Evolutionary conservation across 805 yeast genomes (phyloP).

Genomic region (Saccharomycopsis babjevae): DNA sequence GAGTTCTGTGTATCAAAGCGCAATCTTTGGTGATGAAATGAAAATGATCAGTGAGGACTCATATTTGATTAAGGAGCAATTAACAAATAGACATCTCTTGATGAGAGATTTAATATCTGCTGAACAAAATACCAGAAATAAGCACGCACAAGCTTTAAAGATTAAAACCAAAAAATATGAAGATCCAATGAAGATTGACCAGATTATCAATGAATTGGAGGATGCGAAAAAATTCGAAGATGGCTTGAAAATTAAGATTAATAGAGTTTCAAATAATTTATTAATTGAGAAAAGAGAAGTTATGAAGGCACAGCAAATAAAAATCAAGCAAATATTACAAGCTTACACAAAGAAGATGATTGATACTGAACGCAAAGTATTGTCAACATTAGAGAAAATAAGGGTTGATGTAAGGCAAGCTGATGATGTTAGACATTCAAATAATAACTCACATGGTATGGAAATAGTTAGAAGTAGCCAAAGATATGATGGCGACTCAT

Average conservation of each 20-base stretch:
- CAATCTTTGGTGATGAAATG: slow-evolving; percentile 68
- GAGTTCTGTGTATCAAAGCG: slow-evolving; percentile 61
- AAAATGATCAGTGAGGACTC: slow-evolving; percentile 60
- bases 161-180: slow-evolving; percentile 63
- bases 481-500: slow-evolving; percentile 41
- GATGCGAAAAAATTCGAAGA: slow-evolving; percentile 69
- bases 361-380: slow-evolving; percentile 75
- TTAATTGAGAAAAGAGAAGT: slow-evolving; percentile 58
- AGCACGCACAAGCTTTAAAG: slow-evolving; percentile 61
- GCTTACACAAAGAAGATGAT: slow-evolving; percentile 59
- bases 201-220: slow-evolving; percentile 72
- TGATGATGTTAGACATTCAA: slow-evolving; percentile 69
- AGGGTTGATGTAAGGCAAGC: slow-evolving; percentile 65
- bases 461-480: slow-evolving; percentile 25
- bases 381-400: slow-evolving; percentile 61
- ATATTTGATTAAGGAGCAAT: slow-evolving; percentile 80
- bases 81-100: slow-evolving; percentile 83
- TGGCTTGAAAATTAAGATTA: slow-evolving; percentile 63
- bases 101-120: slow-evolving; percentile 85
- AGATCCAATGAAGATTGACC: slow-evolving; percentile 84
- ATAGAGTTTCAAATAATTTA: slow-evolving; percentile 80
- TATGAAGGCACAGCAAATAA: slow-evolving; percentile 44
- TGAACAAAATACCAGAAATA: slow-evolving; percentile 59
- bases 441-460: slow-evolving; percentile 40
- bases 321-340: slow-evolving; percentile 44